Base-by-base conservation (phyloP, 805 yeast genomes). In the Starmerella vitae region DNA sequence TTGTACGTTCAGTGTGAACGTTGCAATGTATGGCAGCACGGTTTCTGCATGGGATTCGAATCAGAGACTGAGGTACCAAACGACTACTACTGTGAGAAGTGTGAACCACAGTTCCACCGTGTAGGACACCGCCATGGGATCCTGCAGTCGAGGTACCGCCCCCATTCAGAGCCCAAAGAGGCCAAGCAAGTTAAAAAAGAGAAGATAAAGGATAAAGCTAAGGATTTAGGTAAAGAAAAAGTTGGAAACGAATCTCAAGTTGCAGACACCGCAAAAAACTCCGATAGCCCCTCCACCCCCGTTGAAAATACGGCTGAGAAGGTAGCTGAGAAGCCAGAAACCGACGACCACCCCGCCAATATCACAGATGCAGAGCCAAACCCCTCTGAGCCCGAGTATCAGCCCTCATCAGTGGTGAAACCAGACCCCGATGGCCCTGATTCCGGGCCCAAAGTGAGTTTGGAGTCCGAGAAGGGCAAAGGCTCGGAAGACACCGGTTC, bases 21-120 rank as follows among this genome's bases (percentile, higher is more conserved):
- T 46, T 88, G 98, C 62, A 75, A 82, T 15, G 94, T 79, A 6
- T 88, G 98, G 98, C 98, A 88, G 59, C 98, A 88, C 58, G 97
- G 96, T 2, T 83, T 68, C 61, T 88, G 98, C 64, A 95, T 88
- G 27, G 93, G 95, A 1, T 74, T 88, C 42, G 66, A 67, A 39
- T 74, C 72, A 36, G 83, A 76, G 45, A 74, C 71, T 12, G 77
- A 72, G 36, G 82, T 84, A 2, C 95, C 96, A 3, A 96, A 88
- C 41, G 82, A 82, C 58, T 88, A 91, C 60, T 84, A 86, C 82
- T 88, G 98, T 66, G 98, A 88, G 57, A 60, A 63, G 48, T 88
- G 98, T 63, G 73, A 76, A 46, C 96, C 96, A 1, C 86, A 81
- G 22, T 61, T 81, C 34, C 98, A 88, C 57, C 38, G 41, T 21